Evolutionary conservation across 306 rosid species (phyloP).

Genomic region (Vigna mungo): DNA sequence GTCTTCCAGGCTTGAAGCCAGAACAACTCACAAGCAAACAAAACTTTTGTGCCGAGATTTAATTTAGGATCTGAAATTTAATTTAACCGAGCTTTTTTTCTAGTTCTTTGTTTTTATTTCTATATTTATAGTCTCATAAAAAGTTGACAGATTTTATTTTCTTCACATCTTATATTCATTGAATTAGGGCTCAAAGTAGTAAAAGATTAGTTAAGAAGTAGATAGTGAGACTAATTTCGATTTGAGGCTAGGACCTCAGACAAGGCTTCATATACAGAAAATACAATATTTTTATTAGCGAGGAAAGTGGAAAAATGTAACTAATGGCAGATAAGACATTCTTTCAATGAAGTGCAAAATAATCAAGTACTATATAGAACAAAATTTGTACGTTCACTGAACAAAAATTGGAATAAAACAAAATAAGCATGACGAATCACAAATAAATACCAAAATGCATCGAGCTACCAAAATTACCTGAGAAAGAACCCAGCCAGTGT

Average conservation of each 20-base stretch:
- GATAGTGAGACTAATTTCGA: neutral
- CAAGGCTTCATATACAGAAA: neutral
- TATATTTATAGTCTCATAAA: neutral
- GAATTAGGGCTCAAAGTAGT: neutral
- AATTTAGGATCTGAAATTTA: neutral
- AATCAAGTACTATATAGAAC: neutral
- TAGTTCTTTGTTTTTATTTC: neutral
- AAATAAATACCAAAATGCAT: neutral
- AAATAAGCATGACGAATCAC: neutral
- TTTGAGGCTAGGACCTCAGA: neutral
- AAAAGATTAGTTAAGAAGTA: neutral
- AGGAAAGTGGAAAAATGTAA: neutral
- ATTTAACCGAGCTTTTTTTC: neutral
- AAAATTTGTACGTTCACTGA: conserved; percentile 18
- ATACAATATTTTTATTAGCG: neutral
- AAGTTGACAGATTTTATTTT: neutral
- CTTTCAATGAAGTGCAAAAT: neutral
- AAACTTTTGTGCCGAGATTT: neutral
- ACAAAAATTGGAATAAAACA: conserved; percentile 26
- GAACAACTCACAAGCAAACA: neutral
- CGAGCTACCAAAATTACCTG: conserved; percentile 66
- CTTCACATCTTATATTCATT: neutral
- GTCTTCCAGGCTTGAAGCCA: neutral
- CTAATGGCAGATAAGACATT: neutral
- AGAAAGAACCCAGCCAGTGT: conserved; percentile 96